Conservation (phyloP, 805 yeast species). For the Myxozyma vanderwaltii region DNA sequence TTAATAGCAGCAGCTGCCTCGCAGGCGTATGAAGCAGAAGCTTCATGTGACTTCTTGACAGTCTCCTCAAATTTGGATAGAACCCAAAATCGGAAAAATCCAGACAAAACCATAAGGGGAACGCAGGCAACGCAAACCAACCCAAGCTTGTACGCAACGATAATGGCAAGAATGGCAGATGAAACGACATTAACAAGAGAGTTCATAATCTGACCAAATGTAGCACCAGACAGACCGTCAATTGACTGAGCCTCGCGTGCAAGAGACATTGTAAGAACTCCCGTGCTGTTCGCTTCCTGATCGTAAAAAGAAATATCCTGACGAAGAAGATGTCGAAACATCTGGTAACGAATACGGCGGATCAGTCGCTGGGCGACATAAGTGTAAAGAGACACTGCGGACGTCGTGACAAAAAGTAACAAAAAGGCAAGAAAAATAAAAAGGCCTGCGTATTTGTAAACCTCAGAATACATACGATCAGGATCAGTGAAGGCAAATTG, state of each 20-base stretch:
- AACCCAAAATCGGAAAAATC: conserved; percentile 46
- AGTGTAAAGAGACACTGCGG: conserved; percentile 46
- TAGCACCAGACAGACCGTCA: conserved; percentile 41
- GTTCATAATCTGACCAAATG: conserved; percentile 40
- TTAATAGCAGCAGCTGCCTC: conserved; percentile 46
- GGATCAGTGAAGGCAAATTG: conserved; percentile 42
- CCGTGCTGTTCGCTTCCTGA: conserved; percentile 37
- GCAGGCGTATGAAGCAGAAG: conserved; percentile 47
- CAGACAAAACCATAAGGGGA: conserved; percentile 45
- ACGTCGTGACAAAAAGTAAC: conserved; percentile 45
- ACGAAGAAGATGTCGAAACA: conserved; percentile 36
- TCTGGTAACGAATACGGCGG: conserved; percentile 35
- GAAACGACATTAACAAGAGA: conserved; percentile 45
- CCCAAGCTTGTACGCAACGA: conserved; percentile 47
- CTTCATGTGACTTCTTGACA: conserved; percentile 45
- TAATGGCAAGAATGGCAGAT: conserved; percentile 47
- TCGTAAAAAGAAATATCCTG: conserved; percentile 41
- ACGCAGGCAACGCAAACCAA: conserved; percentile 46
- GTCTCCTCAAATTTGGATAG: conserved; percentile 43
- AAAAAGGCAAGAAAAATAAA: conserved; percentile 45
- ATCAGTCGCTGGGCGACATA: conserved; percentile 34
- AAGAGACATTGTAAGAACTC: conserved; percentile 37
- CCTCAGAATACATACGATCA: conserved; percentile 42
- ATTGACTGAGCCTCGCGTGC: conserved; percentile 39
- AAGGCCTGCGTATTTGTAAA: conserved; percentile 45